A percentile compares a stretch with the other conserved stretches of the same genome.
Conservation (phyloP, 2,329 filamentous ascomycete species). For the Hymenoscyphus salicellus region DNA sequence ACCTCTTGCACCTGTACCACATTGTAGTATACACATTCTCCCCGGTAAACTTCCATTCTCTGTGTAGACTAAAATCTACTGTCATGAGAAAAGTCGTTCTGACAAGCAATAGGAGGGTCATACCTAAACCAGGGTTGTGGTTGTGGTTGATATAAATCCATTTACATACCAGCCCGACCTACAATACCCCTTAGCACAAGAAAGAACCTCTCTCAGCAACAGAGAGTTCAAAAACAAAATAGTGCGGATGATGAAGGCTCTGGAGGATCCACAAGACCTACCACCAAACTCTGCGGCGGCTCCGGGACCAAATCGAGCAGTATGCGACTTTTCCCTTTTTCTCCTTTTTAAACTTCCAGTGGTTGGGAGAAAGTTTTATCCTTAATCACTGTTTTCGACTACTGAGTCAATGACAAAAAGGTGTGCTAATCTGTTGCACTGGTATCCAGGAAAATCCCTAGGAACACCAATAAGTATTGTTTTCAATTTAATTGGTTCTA, state of each 20-base stretch:
- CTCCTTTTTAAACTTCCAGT: no score
- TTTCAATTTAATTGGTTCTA: background rate
- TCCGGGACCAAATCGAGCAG: no score
- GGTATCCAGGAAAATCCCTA: background rate
- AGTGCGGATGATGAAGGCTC: background rate
- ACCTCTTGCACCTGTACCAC: no score
- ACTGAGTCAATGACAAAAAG: no score
- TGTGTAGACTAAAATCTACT: background rate
- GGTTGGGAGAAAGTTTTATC: no score
- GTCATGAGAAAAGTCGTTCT: background rate
- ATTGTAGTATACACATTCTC: background rate
- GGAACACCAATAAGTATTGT: background rate
- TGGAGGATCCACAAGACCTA: background rate
- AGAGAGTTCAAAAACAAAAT: background rate
- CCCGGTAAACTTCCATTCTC: background rate
- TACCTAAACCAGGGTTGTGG: background rate
- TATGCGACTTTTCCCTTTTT: no score
- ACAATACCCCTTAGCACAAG: background rate
- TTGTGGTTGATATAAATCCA: background rate
- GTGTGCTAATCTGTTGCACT: no score
- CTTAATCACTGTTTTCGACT: no score
- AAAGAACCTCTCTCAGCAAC: background rate
- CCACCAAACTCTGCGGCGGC: background rate
- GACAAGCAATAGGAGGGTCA: background rate
- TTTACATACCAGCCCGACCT: background rate